Evolutionary conservation across 306 rosid genomes (phyloP).

Genomic region (Pyrus pyrifolia): DNA sequence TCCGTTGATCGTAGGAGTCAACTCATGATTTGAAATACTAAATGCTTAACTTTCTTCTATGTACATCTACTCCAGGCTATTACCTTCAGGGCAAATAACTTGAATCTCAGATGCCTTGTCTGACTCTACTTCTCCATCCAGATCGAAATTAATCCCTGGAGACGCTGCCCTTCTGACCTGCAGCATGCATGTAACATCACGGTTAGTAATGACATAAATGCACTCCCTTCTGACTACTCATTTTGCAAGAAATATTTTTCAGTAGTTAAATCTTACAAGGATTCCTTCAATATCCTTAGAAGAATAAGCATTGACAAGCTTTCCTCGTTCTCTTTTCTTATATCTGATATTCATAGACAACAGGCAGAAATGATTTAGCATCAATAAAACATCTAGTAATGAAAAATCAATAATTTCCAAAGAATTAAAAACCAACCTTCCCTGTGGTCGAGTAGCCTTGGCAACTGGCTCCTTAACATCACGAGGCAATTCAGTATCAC

Average conservation of each 20-base stretch:
- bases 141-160: conserved; percentile 22
- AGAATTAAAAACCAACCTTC: conserved; percentile 52
- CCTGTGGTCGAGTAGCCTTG: conserved; percentile 80
- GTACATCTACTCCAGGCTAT: background rate
- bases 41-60: background rate
- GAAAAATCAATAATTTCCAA: background rate
- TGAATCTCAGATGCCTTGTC: conserved; percentile 33
- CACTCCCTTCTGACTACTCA: background rate
- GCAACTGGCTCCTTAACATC: conserved; percentile 29
- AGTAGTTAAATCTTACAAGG: conserved; percentile 48
- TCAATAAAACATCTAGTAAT: background rate
- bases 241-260: background rate
- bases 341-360: conserved; percentile 41
- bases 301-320: conserved; percentile 81
- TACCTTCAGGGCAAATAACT: conserved; percentile 44
- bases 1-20: background rate
- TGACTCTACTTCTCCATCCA: conserved; percentile 34
- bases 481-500: conserved; percentile 23
- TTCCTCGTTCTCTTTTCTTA: conserved; percentile 81
- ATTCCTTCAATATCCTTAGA: conserved; percentile 87
- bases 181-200: conserved; percentile 18
- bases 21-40: background rate
- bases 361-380: background rate
- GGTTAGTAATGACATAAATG: conserved; percentile 9
- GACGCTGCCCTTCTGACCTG: conserved; percentile 56